Base-by-base conservation (phyloP, 2,329 filamentous ascomycete species). In the Talaromyces marneffei region DNA sequence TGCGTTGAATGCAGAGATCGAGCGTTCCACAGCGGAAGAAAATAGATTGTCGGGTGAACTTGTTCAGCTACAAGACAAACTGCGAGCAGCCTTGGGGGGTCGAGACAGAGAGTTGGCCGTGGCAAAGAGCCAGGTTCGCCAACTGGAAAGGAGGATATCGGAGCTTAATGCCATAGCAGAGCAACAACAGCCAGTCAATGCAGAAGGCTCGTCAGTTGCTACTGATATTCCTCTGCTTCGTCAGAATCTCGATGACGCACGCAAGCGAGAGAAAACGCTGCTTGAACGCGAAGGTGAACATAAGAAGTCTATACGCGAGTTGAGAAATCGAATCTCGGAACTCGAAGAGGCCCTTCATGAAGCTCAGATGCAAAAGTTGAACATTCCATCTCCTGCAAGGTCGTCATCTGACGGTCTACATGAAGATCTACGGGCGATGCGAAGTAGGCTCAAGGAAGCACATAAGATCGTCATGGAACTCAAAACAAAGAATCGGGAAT, bases 281-380 rank as follows among this genome's bases (percentile, higher is more conserved):
- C 74, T 87, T 31, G 84, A 89, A 66, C 84, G 85, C n/a, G 88
- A 90, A 68, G 77, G 81, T 9, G 74, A 82, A 6, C 84, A 88
- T 65, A 88, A 86, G 66, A 83, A 87, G 31, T 76, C 79, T 1
- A 79, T 88, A 62, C 86, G 87, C 62, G 77, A 79, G 20, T 82
- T 89, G 62, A 89, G 88, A 71, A 81, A 82, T 53, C 83, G 87
- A 61, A 82, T 91, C 54, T 78, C 82, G 2, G 85, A 89, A 37
- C 80, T 91, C 16, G 88, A 91, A 70, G 82, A 83, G 42, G 84
- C 87, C 62, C 78, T 87, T 4, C 86, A 89, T 65, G 85, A 91
- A 62, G 80, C 83, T 5, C 74, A 79, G 57, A 76, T 80, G 62
- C 76, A 75, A 25, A 79, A 86, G 42, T 81, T 82, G 18, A 79